Evolutionary conservation across 75 land plant species (phyloP).

Genomic region (Cryptomeria japonica): DNA sequence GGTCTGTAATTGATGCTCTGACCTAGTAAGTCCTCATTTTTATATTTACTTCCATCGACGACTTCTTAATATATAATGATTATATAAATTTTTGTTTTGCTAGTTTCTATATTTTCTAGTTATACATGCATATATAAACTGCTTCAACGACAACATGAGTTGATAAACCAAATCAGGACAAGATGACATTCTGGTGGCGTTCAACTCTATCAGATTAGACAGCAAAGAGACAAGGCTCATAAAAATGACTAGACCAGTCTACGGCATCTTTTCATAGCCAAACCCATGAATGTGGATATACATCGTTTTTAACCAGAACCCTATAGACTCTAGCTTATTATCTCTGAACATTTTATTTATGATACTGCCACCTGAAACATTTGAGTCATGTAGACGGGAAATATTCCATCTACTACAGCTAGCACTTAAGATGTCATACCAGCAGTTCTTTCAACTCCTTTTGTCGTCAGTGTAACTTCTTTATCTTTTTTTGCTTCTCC

Average conservation of each 20-base stretch:
- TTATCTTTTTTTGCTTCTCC: constrained; percentile 25
- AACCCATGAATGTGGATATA: background rate
- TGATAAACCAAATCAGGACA: background rate
- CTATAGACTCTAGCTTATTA: background rate
- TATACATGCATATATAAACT: background rate
- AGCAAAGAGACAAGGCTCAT: background rate
- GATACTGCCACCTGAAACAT: background rate
- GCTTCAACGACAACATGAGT: background rate
- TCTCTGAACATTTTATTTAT: background rate
- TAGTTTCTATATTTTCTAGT: background rate
- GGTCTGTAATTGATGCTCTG: background rate
- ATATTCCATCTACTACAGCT: background rate
- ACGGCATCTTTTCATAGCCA: background rate
- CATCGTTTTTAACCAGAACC: background rate
- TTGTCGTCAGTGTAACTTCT: constrained; percentile 8
- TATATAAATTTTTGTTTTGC: background rate
- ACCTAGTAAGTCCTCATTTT: background rate
- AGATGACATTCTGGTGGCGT: too few relatives aligned
- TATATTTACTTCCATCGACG: background rate
- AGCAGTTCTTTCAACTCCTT: constrained; percentile 11
- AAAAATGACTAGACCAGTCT: background rate
- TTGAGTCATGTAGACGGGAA: background rate
- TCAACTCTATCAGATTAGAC: background rate
- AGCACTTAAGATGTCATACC: constrained; percentile 28
- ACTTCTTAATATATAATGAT: background rate